Base-by-base conservation (phyloP, 106 monocot genomes). In the Dactylorhiza incarnata region DNA sequence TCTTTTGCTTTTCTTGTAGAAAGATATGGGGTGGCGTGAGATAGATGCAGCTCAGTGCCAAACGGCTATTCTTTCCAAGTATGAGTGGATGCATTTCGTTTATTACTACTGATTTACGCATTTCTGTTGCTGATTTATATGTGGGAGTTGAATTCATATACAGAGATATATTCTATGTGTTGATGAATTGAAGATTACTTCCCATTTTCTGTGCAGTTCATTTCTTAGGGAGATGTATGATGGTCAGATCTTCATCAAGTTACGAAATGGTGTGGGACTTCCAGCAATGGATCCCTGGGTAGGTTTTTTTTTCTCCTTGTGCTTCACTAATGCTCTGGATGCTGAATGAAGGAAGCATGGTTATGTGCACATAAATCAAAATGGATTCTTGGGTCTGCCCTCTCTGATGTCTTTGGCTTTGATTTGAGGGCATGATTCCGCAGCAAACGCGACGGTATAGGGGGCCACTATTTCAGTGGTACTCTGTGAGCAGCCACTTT, bases 241-340 rank as follows among this genome's bases (percentile, higher is more conserved):
- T 84, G 96, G 96, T 0, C 93, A 97, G 71, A 78, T 97, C 7
- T 85, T 79, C 56, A 74, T 97, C 48, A 97, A 87, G 79, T 75
- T 97, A 62, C 93, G 81, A 75, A 93, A 87, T 78, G 96, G 93
- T 24, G 66, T 81, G 55, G 82, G 87, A 65, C 84, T 97, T 79
- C 93, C 91, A 79, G 89, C 84, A 45, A 80, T 93, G 90, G 96
- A 97, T 76, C 96, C 86, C 48, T 97, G 96, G 96, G 93, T 97
- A 93, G 82, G 74, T 23, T 68, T 74, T n/a, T 70, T 66, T 66
- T 12, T 26, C 3, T 37, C 20, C 0, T 59, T n/a, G n/a, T n/a
- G n/a, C n/a, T n/a, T n/a, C n/a, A n/a, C n/a, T n/a, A n/a, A n/a
- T n/a, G n/a, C n/a, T n/a, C n/a, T n/a, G n/a, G n/a, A n/a, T n/a